A percentile compares a stretch with the other conserved stretches of the same genome.
These are phyloP conservation scores for Paraconiothyrium sp. DNA, from an alignment of 2,329 filamentous ascomycete genomes.

Conservation along the genomic window DNA sequence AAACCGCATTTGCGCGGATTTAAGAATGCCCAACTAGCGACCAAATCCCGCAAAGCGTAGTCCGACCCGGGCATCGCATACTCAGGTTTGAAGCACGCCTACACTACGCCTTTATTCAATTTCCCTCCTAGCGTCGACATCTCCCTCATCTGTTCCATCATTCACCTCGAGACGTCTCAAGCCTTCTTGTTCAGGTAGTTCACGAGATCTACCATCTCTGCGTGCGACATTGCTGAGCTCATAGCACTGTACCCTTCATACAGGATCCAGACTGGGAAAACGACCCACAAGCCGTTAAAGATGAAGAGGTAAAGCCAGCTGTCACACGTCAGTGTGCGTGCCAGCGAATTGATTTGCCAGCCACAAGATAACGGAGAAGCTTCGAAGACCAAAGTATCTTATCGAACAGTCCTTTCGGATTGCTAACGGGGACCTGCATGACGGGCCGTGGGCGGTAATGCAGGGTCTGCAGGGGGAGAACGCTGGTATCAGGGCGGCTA, in stretches of 20 bases:
- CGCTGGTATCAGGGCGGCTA: background rate
- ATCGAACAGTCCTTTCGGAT: background rate
- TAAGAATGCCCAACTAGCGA: too few species aligned
- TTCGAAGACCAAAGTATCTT: too few species aligned
- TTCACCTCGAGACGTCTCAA: background rate
- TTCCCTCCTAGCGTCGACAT: too few species aligned
- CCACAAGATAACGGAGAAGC: background rate
- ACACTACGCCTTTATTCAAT: too few species aligned
- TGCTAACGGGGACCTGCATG: slow-evolving; percentile 16
- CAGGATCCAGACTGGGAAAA: slow-evolving; percentile 66
- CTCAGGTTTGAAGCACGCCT: too few species aligned
- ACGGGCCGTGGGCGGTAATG: slow-evolving; percentile 1
- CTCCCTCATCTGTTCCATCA: too few species aligned
- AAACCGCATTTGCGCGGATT: too few species aligned
- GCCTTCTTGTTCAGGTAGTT: slow-evolving; percentile 48
- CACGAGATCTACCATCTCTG: slow-evolving; percentile 50
- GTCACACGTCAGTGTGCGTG: slow-evolving; percentile 6
- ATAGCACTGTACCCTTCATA: slow-evolving; percentile 61
- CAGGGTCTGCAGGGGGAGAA: slow-evolving; percentile 8
- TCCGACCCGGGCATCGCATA: too few species aligned
- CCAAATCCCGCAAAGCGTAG: too few species aligned
- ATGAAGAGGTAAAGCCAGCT: slow-evolving; percentile 70
- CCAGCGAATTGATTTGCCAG: background rate
- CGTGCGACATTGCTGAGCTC: slow-evolving; percentile 46
- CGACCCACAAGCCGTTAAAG: slow-evolving; percentile 72